Evolutionary conservation across 768 basidiomycete genomes (phyloP), one percentile per base, ranked within the genome.

Genomic region (Serendipita sp.): DNA sequence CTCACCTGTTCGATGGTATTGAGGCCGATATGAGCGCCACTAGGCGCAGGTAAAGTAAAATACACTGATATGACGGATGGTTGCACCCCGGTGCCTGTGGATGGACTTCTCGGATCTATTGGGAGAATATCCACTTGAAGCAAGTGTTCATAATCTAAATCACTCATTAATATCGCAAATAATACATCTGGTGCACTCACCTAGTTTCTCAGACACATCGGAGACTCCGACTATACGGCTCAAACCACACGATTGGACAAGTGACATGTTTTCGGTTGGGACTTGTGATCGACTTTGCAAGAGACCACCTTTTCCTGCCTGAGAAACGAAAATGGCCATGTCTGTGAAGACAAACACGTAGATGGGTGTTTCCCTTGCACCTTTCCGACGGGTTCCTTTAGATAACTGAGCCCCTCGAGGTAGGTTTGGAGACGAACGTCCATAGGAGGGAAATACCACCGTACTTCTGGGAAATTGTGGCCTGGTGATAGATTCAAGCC

Each of bases 291-390:
- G 16, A 34, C 16, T 28, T 10, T n/a, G 16, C 16, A 72, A 63
- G 3, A 64, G 63, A n/a, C 47, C 65, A n/a, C 37, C 63, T 16
- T 65, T 69, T 66, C 65, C 67, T 0, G 66, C 67, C n/a, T 76
- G 74, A 28, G 74, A 74, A 16, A 82, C 79, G 34, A 90, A 71
- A n/a, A 91, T 68, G 56, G 88, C 71, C 37, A 91, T 65, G 71
- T 92, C 89, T 16, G 81, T 81, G 73, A 91, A 89, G 13, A 88
- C 79, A 64, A 82, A 76, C 15, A 72, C 75, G 56, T 77, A 76
- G 7, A 77, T 69, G 5, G 65, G 41, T 15, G 63, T 65, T 53
- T 69, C 71, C 32, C 56, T 24, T 4, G 24, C 28, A 4, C 28
- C 34, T 60, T 35, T 37, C 24, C 56, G 56, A 37, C 24, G 16